phyloP scores from a whole-genome alignment of 352 stramenopile species.

The Globisporangium mamillatum region DNA sequence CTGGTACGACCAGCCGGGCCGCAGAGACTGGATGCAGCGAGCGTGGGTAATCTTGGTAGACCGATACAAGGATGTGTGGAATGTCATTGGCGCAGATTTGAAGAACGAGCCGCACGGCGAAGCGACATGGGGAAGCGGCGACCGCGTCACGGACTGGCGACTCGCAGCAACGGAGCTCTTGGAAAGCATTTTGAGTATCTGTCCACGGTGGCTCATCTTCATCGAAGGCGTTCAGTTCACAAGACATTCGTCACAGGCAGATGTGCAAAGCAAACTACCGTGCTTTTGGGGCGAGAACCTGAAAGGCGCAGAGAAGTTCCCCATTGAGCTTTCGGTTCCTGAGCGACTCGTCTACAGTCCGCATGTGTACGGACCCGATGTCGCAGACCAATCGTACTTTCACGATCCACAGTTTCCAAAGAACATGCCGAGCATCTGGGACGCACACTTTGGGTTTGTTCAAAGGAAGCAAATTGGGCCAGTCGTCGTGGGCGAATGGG shows the following conservation, averaged over 20 bases:
- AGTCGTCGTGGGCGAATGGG: conserved; percentile 64
- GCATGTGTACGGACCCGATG: conserved; percentile 46
- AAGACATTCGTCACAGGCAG: neutral
- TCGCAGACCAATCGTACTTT: conserved; percentile 47
- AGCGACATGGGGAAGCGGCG: conserved; percentile 40
- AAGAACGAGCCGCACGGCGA: conserved; percentile 59
- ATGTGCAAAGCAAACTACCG: conserved; percentile 13
- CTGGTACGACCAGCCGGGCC: conserved; percentile 37
- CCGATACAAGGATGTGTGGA: conserved; percentile 34
- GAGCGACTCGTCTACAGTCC: conserved; percentile 53
- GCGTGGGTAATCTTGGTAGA: conserved; percentile 37
- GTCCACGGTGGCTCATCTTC: conserved; percentile 50
- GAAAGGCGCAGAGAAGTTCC: conserved; percentile 21
- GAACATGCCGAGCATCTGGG: conserved; percentile 58
- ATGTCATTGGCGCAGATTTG: conserved; percentile 49
- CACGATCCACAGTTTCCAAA: conserved; percentile 27
- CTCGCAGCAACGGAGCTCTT: conserved; percentile 32
- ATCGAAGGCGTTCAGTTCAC: conserved; percentile 46
- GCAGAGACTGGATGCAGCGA: conserved; percentile 23
- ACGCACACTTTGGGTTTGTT: conserved; percentile 53
- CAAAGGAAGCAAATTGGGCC: conserved; percentile 24
- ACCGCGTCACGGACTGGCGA: conserved; percentile 45
- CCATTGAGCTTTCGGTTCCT: conserved; percentile 28
- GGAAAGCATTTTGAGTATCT: conserved; percentile 24
- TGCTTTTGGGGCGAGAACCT: conserved; percentile 61